phyloP scores from a whole-genome alignment of 805 yeast genomes.

The Wickerhamiella lipophila region DNA sequence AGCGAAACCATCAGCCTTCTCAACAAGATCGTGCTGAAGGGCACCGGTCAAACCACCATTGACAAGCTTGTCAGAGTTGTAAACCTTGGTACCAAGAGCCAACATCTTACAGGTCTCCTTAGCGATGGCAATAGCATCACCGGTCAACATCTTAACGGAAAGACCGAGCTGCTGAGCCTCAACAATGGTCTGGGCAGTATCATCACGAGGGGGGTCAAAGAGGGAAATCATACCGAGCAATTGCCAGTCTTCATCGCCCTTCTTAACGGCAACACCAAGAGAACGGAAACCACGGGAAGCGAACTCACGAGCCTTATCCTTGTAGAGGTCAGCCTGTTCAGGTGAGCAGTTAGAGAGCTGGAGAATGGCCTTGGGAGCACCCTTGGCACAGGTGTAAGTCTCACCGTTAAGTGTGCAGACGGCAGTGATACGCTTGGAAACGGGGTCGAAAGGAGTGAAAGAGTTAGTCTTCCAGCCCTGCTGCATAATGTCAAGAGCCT shows the following conservation, averaged over 20 bases:
- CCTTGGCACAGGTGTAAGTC: conserved; percentile 90
- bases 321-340: conserved; percentile 86
- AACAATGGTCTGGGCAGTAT: conserved; percentile 86
- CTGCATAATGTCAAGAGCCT: conserved; percentile 44
- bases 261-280: conserved; percentile 96
- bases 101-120: conserved; percentile 97
- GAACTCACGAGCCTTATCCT: conserved; percentile 92
- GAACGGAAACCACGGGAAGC: conserved; percentile 98
- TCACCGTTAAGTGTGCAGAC: conserved; percentile 95
- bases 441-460: conserved; percentile 97
- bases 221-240: conserved; percentile 95
- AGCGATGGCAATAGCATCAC: conserved; percentile 98
- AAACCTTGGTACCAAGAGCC: conserved; percentile 91
- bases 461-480: conserved; percentile 38
- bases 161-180: conserved; percentile 90
- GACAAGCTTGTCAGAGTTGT: conserved; percentile 94
- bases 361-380: conserved; percentile 95
- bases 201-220: conserved; percentile 98
- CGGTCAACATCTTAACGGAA: conserved; percentile 94
- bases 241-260: conserved; percentile 99
- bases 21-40: conserved; percentile 93
- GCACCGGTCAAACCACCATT: conserved; percentile 95
- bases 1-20: conserved; percentile 97
- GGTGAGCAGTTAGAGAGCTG: conserved; percentile 44
- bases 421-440: conserved; percentile 87